A percentile compares a stretch with the other conserved stretches of the same genome.
Evolutionary conservation across 768 basidiomycete species (phyloP).

Genomic region (Mycena pura): DNA sequence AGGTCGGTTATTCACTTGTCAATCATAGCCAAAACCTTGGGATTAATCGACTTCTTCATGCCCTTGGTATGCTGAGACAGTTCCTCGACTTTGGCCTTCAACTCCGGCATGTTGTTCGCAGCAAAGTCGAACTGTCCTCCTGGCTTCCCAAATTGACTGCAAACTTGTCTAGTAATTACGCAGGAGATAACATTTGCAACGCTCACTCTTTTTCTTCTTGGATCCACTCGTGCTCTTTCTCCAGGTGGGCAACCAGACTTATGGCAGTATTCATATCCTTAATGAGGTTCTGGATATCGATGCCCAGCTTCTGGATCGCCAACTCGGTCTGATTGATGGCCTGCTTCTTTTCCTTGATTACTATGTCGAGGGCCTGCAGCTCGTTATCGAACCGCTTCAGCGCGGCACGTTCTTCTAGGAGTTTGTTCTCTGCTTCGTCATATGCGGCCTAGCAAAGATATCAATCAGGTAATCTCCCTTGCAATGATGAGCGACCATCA

Average conservation of each 20-base stretch:
- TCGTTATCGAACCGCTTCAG: conserved; percentile 90
- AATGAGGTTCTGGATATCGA: conserved; percentile 64
- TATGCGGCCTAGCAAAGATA: conserved; percentile 53
- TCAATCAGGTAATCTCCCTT: neutral
- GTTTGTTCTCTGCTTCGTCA: conserved; percentile 69
- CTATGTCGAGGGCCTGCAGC: conserved; percentile 80
- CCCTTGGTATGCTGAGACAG: conserved; percentile 80
- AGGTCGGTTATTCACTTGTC: conserved; percentile 68
- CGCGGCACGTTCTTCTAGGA: conserved; percentile 87
- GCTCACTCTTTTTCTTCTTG: conserved; percentile 79
- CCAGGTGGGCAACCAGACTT: conserved; percentile 66
- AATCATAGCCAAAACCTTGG: conserved; percentile 95
- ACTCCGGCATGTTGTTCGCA: conserved; percentile 61
- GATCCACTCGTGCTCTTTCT: conserved; percentile 90
- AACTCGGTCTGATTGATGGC: conserved; percentile 73
- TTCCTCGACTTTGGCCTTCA: conserved; percentile 72
- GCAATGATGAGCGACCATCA: neutral
- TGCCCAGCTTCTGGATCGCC: conserved; percentile 67
- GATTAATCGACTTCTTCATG: conserved; percentile 95
- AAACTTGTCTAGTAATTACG: neutral
- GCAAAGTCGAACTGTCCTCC: conserved; percentile 86
- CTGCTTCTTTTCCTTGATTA: conserved; percentile 83
- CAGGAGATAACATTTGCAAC: neutral
- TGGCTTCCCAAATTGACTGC: conserved; percentile 82
- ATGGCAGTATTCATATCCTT: conserved; percentile 69